Evolutionary conservation across 345 rosid genomes (phyloP), one percentile per base, ranked within the genome.

Genomic region (Tarenaya hassleriana): DNA sequence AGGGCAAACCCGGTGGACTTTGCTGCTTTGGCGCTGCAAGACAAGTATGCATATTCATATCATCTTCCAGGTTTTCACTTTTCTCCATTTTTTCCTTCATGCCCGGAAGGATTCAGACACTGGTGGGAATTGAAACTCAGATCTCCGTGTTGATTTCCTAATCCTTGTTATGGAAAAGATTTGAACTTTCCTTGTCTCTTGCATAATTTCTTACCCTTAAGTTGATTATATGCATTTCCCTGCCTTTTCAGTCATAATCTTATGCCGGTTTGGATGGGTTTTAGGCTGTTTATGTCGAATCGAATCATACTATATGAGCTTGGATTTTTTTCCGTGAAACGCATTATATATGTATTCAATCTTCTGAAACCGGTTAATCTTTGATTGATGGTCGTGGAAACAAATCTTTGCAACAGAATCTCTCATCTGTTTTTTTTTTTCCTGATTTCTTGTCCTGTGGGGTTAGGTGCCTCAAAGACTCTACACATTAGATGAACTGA

Each of bases 381-480:
- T 8, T 33, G 1, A 20, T 44, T 21, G 13, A 35, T 35, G 40
- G 40, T 11, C 9, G 13, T 10, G 13, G 40, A 35, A 7, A 35
- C 40, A 9, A 7, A 35, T 35, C n/a, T 35, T 10, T 35, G 35
- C 40, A 35, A 35, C n/a, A 35, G 9, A 7, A 35, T 29, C 41
- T 34, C 13, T 50, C 27, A 41, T 14, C 32, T 49, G 10, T 14
- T 42, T 12, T 14, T 6, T 33, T 1, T 15, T 49, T 50, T 9
- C 35, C 34, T 51, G 18, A 18, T 11, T 16, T 16, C 42, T 49
- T 43, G 29, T 33, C 29, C 52, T 16, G n/a, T 10, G 2, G 21
- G 0, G 63, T 17, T 68, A 83, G 94, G 68, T 86, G 53, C 98
- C 95, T 0, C 95, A 82, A 58, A 80, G 96, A 64, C 95, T 86